phyloP scores from a whole-genome alignment of 2,329 filamentous ascomycete species.

The Geosmithia putterillii region DNA sequence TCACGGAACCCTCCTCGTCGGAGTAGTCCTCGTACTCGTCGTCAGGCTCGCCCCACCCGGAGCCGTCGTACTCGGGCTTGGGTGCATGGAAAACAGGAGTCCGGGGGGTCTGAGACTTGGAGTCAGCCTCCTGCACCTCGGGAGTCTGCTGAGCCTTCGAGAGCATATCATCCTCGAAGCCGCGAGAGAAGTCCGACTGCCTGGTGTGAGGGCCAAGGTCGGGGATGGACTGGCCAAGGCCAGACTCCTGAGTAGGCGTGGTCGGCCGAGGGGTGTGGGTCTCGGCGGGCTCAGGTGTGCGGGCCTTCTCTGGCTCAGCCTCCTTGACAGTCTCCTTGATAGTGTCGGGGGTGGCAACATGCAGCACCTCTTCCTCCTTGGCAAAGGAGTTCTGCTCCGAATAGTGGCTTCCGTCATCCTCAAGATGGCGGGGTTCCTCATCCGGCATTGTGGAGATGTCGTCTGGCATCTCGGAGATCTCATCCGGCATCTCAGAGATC shows the following conservation, averaged over 20 bases:
- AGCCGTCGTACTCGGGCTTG: constrained; percentile 52
- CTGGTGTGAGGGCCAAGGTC: constrained; percentile 21
- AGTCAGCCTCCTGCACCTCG: constrained; percentile 9
- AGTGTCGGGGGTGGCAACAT: neutral
- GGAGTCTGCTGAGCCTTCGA: constrained; percentile 25
- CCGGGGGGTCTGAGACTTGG: constrained; percentile 34
- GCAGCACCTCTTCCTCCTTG: neutral
- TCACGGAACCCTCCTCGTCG: constrained; percentile 65
- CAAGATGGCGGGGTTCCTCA: constrained; percentile 41
- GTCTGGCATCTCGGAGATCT: constrained; percentile 29
- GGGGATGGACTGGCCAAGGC: constrained; percentile 18
- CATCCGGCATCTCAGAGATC: constrained; percentile 27
- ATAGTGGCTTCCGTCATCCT: constrained; percentile 21
- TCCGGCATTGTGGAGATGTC: too few species aligned
- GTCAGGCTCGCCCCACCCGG: constrained; percentile 44
- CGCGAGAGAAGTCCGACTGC: constrained; percentile 25
- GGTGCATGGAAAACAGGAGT: constrained; percentile 23
- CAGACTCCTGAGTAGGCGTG: constrained; percentile 6
- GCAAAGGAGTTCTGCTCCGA: constrained; percentile 12
- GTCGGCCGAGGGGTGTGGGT: constrained; percentile 36
- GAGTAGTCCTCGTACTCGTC: constrained; percentile 30
- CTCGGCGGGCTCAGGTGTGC: constrained; percentile 26
- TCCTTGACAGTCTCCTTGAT: constrained; percentile 4
- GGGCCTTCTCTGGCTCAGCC: constrained; percentile 8
- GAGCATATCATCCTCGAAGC: constrained; percentile 34